These are phyloP conservation scores for Taphrina pruni DNA, from an alignment of 1,139 yeast species.

Conservation along the genomic window DNA sequence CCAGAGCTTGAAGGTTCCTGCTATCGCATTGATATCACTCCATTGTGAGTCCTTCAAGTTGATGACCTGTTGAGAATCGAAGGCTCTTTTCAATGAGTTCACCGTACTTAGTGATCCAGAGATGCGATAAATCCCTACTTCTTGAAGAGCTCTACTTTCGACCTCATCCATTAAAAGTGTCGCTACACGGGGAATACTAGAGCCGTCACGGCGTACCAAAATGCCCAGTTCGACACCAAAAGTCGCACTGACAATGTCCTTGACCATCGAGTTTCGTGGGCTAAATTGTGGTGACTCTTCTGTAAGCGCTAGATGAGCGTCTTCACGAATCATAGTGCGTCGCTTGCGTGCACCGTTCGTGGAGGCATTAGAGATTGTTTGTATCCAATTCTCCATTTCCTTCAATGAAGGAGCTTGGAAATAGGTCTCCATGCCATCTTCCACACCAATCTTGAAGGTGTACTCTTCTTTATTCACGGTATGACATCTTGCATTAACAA, in stretches of 20 bases:
- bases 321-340: slow-evolving; percentile 53
- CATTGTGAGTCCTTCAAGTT: slow-evolving; percentile 70
- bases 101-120: slow-evolving; percentile 87
- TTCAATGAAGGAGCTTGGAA: slow-evolving; percentile 71
- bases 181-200: slow-evolving; percentile 69
- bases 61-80: slow-evolving; percentile 74
- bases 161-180: slow-evolving; percentile 70
- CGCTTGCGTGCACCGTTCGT: slow-evolving; percentile 55
- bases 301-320: slow-evolving; percentile 5
- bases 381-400: slow-evolving; percentile 80
- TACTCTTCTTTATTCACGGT: slow-evolving; percentile 50
- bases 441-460: slow-evolving; percentile 68
- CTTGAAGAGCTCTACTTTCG: slow-evolving; percentile 78
- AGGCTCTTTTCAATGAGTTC: slow-evolving; percentile 68
- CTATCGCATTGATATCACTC: slow-evolving; percentile 84
- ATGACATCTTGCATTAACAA: slow-evolving; percentile 15
- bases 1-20: slow-evolving; percentile 85
- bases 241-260: slow-evolving; percentile 49
- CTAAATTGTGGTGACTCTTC: slow-evolving; percentile 34
- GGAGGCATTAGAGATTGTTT: slow-evolving; percentile 55
- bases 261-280: slow-evolving; percentile 25
- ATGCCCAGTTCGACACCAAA: slow-evolving; percentile 83
- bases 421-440: slow-evolving; percentile 62
- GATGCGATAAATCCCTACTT: slow-evolving; percentile 89
- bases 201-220: slow-evolving; percentile 63